Evolutionary conservation across 805 yeast genomes (phyloP).

Genomic region (Brettanomyces nanus): DNA sequence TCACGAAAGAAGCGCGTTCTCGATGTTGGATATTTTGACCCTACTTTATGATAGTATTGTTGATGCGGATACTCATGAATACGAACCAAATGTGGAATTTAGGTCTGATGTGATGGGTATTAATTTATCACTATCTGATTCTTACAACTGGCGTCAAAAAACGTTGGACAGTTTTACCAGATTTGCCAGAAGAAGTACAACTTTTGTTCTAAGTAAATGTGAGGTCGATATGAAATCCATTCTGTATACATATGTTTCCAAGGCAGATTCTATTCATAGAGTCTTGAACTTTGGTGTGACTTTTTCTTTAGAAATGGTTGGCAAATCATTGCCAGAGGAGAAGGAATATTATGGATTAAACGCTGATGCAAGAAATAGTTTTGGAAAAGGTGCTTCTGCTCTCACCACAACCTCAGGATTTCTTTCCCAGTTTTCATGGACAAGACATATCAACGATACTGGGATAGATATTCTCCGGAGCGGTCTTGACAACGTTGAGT

Average conservation of each 20-base stretch:
- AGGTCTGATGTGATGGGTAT: conserved; percentile 35
- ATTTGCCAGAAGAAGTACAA: conserved; percentile 62
- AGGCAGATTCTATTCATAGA: conserved; percentile 17
- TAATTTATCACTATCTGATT: conserved; percentile 58
- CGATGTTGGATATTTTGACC: conserved; percentile 73
- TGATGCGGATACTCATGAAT: conserved; percentile 78
- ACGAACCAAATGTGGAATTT: conserved; percentile 74
- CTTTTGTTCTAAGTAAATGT: conserved; percentile 45
- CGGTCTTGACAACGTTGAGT: conserved; percentile 1
- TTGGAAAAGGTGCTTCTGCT: background rate
- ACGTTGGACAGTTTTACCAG: conserved; percentile 54
- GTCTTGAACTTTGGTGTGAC: conserved; percentile 71
- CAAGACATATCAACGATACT: conserved; percentile 17
- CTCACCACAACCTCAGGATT: conserved; percentile 53
- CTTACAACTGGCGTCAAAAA: conserved; percentile 62
- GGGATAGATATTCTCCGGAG: conserved; percentile 16
- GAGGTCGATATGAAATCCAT: conserved; percentile 71
- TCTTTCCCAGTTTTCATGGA: conserved; percentile 71
- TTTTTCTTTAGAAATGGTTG: conserved; percentile 86
- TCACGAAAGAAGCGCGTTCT: conserved; percentile 61
- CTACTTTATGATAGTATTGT: conserved; percentile 70
- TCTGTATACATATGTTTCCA: conserved; percentile 66
- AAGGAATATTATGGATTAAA: conserved; percentile 48
- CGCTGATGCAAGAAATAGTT: too few species aligned
- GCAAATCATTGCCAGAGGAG: conserved; percentile 57